phyloP scores from a whole-genome alignment of 805 yeast species.

The Lipomyces yamanashiensis region DNA sequence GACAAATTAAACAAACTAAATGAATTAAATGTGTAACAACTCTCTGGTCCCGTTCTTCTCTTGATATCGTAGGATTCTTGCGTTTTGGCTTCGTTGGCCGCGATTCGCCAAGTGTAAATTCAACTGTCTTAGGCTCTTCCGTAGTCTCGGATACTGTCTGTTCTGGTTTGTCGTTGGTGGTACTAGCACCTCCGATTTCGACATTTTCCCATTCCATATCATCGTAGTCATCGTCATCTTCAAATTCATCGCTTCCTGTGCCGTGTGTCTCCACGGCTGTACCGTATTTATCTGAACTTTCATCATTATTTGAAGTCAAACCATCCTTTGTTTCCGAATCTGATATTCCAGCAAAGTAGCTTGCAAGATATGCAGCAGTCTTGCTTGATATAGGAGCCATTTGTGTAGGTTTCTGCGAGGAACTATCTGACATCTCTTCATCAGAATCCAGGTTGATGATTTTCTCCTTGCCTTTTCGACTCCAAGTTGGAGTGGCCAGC shows the following conservation, averaged over 20 bases:
- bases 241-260: conserved; percentile 1
- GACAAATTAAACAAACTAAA: conserved; percentile 63
- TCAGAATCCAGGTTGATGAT: conserved; percentile 19
- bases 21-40: conserved; percentile 61
- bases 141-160: neutral
- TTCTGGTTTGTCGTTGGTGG: neutral
- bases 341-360: conserved; percentile 21
- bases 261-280: neutral
- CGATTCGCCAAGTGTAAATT: conserved; percentile 26
- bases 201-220: conserved; percentile 33
- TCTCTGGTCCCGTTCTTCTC: conserved; percentile 47
- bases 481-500: conserved; percentile 1
- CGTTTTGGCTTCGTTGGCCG: neutral
- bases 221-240: conserved; percentile 22
- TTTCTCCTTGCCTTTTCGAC: conserved; percentile 20
- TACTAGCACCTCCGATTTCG: conserved; percentile 19
- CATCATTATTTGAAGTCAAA: neutral
- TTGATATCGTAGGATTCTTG: conserved; percentile 17
- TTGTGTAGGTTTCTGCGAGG: neutral
- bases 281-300: neutral
- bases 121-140: conserved; percentile 25
- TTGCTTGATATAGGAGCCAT: conserved; percentile 11
- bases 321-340: conserved; percentile 1
- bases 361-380: conserved; percentile 11
- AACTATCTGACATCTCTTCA: neutral